phyloP scores from a whole-genome alignment of 2,329 filamentous ascomycete species.

The Fusarium irregulare region DNA sequence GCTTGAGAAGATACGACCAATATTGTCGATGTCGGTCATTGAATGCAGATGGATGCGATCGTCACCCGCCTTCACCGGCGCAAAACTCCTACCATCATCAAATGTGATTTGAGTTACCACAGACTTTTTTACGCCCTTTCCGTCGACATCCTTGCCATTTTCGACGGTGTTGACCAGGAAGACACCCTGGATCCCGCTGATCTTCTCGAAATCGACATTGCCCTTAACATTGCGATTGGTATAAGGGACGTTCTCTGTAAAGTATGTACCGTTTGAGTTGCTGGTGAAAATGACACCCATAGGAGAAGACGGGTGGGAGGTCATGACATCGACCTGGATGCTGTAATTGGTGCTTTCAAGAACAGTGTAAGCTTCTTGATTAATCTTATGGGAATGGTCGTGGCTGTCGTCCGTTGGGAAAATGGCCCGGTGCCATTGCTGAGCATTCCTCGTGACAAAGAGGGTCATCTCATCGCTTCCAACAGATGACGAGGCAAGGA shows the following conservation, averaged over 20 bases:
- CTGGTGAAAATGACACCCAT: constrained; percentile 95
- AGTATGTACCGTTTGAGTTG: constrained; percentile 97
- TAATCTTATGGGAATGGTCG: constrained; percentile 74
- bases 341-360: constrained; percentile 98
- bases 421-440: constrained; percentile 89
- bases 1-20: constrained; percentile 90
- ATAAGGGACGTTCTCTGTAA: constrained; percentile 89
- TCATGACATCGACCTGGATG: constrained; percentile 95
- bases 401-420: constrained; percentile 82
- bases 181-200: constrained; percentile 90
- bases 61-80: constrained; percentile 74
- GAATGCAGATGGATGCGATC: constrained; percentile 89
- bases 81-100: constrained; percentile 91
- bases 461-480: constrained; percentile 91
- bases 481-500: constrained; percentile 82
- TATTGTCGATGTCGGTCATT: constrained; percentile 84
- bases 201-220: constrained; percentile 94
- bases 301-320: constrained; percentile 69
- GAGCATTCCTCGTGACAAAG: constrained; percentile 86
- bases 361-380: constrained; percentile 91
- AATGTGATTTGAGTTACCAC: constrained; percentile 88
- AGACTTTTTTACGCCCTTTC: constrained; percentile 68
- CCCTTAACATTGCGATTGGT: constrained; percentile 85
- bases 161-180: constrained; percentile 90
- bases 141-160: constrained; percentile 82